These are phyloP conservation scores for Sugiyamaella chiloensis DNA, from an alignment of 805 yeast genomes.

Conservation along the genomic window DNA sequence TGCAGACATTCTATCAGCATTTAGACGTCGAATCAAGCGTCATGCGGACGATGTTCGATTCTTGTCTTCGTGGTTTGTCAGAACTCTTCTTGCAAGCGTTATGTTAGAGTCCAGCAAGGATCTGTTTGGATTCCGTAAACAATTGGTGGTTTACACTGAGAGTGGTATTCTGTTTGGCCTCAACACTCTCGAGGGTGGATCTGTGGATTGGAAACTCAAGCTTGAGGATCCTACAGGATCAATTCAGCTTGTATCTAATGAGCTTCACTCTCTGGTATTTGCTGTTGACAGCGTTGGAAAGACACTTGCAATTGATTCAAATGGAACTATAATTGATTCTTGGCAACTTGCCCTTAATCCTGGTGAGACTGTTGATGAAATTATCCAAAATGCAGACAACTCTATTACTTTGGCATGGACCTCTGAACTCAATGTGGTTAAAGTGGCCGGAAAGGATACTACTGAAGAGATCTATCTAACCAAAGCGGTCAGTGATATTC, in stretches of 20 bases:
- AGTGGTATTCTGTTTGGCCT: slow-evolving; percentile 32
- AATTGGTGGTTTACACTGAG: slow-evolving; percentile 29
- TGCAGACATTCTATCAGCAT: slow-evolving; percentile 28
- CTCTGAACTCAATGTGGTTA: neutral
- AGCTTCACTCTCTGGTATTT: neutral
- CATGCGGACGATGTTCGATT: slow-evolving; percentile 26
- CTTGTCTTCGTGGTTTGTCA: slow-evolving; percentile 5
- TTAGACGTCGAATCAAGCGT: slow-evolving; percentile 25
- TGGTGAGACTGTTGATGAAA: slow-evolving; percentile 5
- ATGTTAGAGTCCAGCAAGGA: slow-evolving; percentile 16
- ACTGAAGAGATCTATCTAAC: slow-evolving; percentile 6
- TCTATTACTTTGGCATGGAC: slow-evolving; percentile 11
- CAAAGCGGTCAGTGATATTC: slow-evolving; percentile 2
- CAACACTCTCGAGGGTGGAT: slow-evolving; percentile 28
- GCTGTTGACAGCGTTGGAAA: slow-evolving; percentile 18
- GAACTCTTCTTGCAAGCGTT: neutral
- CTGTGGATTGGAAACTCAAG: slow-evolving; percentile 26
- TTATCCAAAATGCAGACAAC: slow-evolving; percentile 1
- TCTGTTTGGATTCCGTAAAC: slow-evolving; percentile 35
- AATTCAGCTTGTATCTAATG: neutral
- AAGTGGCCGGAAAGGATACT: neutral
- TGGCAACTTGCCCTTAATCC: neutral
- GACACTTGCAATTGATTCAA: slow-evolving; percentile 19
- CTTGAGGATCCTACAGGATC: slow-evolving; percentile 8
- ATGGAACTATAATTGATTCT: slow-evolving; percentile 12